These are phyloP conservation scores for Xylaria sp. DNA, from an alignment of 2,329 filamentous ascomycete genomes.

Conservation along the genomic window DNA sequence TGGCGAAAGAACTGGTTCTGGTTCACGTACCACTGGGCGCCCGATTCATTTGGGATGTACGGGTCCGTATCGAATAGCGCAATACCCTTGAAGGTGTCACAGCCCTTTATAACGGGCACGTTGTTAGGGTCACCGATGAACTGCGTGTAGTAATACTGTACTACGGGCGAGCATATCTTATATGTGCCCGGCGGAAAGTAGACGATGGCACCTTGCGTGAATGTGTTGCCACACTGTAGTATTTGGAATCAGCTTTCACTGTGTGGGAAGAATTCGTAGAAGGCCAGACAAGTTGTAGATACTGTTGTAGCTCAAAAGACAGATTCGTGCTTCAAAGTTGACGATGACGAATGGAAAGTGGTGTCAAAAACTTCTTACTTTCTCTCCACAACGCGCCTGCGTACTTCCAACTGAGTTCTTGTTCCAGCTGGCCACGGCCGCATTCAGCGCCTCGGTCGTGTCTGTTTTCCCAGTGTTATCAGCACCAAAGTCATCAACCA, in stretches of 20 bases:
- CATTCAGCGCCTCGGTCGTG: slow-evolving; percentile 17
- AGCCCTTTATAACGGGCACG: slow-evolving; percentile 69
- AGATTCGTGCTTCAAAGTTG: too few relatives aligned
- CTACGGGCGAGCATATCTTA: slow-evolving; percentile 11
- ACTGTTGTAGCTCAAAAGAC: too few relatives aligned
- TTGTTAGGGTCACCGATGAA: slow-evolving; percentile 73
- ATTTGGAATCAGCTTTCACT: not conserved
- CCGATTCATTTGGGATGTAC: slow-evolving; percentile 27
- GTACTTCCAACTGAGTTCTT: not conserved
- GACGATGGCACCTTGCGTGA: slow-evolving; percentile 18
- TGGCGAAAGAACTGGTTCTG: too few relatives aligned
- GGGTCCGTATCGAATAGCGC: slow-evolving; percentile 34
- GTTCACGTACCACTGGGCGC: too few relatives aligned
- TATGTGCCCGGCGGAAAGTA: slow-evolving; percentile 28
- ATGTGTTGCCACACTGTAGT: slow-evolving; percentile 17
- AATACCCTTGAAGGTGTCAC: slow-evolving; percentile 61
- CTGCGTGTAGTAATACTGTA: slow-evolving; percentile 78
- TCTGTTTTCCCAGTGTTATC: not conserved
- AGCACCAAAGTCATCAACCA: slow-evolving; percentile 19
- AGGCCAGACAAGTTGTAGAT: not conserved
- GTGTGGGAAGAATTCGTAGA: too few relatives aligned
- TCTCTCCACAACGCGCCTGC: not conserved
- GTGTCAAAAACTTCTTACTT: too few relatives aligned
- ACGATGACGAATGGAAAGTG: too few relatives aligned
- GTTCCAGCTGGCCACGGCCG: not conserved